Conservation (phyloP, 2,329 filamentous ascomycete genomes). For the Westerdykella aurantiaca region DNA sequence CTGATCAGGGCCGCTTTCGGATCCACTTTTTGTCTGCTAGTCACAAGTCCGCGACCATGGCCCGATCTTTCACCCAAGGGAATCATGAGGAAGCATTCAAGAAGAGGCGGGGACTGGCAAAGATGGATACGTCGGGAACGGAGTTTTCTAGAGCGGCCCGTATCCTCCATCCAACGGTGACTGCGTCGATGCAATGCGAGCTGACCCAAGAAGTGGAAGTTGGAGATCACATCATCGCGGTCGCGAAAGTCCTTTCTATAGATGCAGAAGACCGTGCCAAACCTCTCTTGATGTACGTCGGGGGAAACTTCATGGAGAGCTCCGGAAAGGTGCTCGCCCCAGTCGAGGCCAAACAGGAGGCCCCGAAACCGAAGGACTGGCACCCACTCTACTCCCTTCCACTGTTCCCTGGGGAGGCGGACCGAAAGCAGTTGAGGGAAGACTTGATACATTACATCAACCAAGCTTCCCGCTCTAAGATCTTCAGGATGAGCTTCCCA, state of each 20-base stretch:
- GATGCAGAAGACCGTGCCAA: neutral
- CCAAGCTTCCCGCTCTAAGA: too few species aligned
- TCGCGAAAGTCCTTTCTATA: constrained; percentile 37
- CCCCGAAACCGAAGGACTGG: neutral
- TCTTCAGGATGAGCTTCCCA: too few species aligned
- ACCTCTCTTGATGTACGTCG: constrained; percentile 22
- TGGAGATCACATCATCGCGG: constrained; percentile 44
- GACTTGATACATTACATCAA: constrained; percentile 14
- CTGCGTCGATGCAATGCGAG: constrained; percentile 32
- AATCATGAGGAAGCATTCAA: constrained; percentile 21
- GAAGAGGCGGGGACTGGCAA: constrained; percentile 6
- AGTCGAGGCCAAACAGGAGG: too few species aligned
- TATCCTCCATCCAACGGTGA: constrained; percentile 11
- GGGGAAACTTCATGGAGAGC: constrained; percentile 18
- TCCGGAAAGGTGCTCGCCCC: too few species aligned
- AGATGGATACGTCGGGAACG: neutral
- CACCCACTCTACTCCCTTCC: constrained; percentile 12
- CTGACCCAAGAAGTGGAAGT: constrained; percentile 36
- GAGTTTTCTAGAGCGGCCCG: neutral
- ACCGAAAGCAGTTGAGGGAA: constrained; percentile 13
- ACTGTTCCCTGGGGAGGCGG: constrained; percentile 16
- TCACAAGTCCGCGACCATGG: constrained; percentile 22
- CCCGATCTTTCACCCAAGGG: constrained; percentile 25
- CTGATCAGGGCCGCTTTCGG: constrained; percentile 38
- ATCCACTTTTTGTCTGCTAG: constrained; percentile 46